Evolutionary conservation across 176 grass and related monocot genomes (phyloP).

Genomic region (Oropetium thomaeum): DNA sequence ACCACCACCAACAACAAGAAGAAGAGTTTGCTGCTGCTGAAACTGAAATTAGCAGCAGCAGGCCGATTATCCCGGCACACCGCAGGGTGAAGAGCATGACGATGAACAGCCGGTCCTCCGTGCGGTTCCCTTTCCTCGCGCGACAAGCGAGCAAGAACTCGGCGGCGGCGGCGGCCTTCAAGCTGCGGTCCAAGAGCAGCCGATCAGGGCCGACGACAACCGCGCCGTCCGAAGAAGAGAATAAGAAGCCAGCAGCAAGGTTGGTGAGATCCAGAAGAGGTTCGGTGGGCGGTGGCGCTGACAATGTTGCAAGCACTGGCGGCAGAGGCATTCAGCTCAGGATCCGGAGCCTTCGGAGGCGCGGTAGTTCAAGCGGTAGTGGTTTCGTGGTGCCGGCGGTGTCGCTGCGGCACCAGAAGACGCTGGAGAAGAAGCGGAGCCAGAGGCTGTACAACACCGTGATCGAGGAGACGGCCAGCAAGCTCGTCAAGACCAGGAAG

Average conservation of each 20-base stretch:
- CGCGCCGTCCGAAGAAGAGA: slow-evolving; percentile 6
- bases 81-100: slow-evolving; percentile 33
- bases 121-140: slow-evolving; percentile 26
- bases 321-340: slow-evolving; percentile 44
- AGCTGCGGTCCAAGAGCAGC: slow-evolving; percentile 47
- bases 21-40: slow-evolving; percentile 19
- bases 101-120: slow-evolving; percentile 16
- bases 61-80: slow-evolving; percentile 14
- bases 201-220: not conserved
- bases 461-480: slow-evolving; percentile 67
- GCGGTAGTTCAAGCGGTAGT: not conserved
- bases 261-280: slow-evolving; percentile 43
- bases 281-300: slow-evolving; percentile 19
- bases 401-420: slow-evolving; percentile 53
- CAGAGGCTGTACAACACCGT: slow-evolving; percentile 56
- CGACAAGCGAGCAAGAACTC: slow-evolving; percentile 39
- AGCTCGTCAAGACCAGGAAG: slow-evolving; percentile 61
- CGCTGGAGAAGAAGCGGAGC: slow-evolving; percentile 61
- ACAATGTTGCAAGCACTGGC: not conserved
- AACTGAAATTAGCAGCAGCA: too few species aligned
- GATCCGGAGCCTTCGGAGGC: slow-evolving; percentile 48
- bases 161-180: slow-evolving; percentile 30
- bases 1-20: too few species aligned
- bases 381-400: slow-evolving; percentile 38
- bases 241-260: slow-evolving; percentile 10